Evolutionary conservation across 1,284 basidiomycete genomes (phyloP), one percentile per base, ranked within the genome.

Genomic region (Marasmius tenuissimus): DNA sequence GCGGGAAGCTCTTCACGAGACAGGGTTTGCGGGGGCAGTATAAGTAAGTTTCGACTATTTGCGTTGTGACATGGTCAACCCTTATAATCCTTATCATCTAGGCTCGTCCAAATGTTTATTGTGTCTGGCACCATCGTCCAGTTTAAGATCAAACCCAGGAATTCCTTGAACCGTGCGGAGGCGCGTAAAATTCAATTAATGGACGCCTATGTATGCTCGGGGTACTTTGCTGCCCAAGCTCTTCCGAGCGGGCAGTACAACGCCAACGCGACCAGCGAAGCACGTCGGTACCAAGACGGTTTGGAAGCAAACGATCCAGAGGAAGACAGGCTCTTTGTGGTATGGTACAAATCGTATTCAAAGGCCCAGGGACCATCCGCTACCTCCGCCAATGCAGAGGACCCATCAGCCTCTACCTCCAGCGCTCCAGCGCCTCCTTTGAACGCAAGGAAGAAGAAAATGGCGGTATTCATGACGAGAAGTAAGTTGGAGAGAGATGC

Each of bases 401-500:
- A 10, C 11, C 34, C 56, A 9, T 64, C 69, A 12, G 62, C 69
- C 39, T 48, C 66, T 18, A 59, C 69, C 50, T 60, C 69, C 37
- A 73, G 68, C 56, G 59, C 63, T 38, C 59, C 59, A 22, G 60
- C 85, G 4, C 91, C 90, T 6, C 69, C 79, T 22, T 73, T 94
- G 51, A 83, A 83, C 11, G 79, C 82, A 2, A 16, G 45, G 52
- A 88, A 88, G 70, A 78, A 86, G 63, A 89, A 88, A 70, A 68
- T 87, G 62, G 71, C 85, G 20, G 82, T 93, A 4, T 89, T 92
- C 68, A 84, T 87, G 61, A 88, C 91, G 53, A 79, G 93, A 70
- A 93, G 86, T 72, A 87, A 85, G 71, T 75, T 94, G 50, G 94
- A 96, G 73, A 78, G 93, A 34, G 93, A 96, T 72, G 81, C 89